phyloP scores from a whole-genome alignment of 768 basidiomycete genomes.

The Auricularia cornea region DNA sequence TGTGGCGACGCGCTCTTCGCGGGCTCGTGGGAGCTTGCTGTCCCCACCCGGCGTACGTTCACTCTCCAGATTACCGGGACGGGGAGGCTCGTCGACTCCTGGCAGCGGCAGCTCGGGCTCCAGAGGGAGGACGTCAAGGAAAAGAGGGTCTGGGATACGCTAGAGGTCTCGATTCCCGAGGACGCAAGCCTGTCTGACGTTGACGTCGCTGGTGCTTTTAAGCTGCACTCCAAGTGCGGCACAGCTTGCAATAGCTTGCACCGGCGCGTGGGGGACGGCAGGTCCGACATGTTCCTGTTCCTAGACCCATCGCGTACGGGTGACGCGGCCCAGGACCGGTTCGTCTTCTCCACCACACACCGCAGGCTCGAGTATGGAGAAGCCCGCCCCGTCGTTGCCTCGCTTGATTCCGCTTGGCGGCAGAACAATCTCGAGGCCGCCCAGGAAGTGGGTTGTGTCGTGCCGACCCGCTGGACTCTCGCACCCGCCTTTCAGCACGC shows the following conservation, averaged over 20 bases:
- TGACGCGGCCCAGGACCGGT: slow-evolving; percentile 65
- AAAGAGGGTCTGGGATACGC: slow-evolving; percentile 53
- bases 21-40: slow-evolving; percentile 79
- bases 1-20: slow-evolving; percentile 49
- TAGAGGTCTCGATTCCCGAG: slow-evolving; percentile 56
- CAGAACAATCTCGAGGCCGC: slow-evolving; percentile 38
- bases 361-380: slow-evolving; percentile 76
- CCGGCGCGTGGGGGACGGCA: slow-evolving; percentile 42
- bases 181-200: slow-evolving; percentile 48
- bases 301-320: slow-evolving; percentile 74
- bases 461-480: slow-evolving; percentile 56
- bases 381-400: slow-evolving; percentile 66
- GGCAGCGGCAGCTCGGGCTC: slow-evolving; percentile 78
- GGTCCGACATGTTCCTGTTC: slow-evolving; percentile 66
- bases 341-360: slow-evolving; percentile 75
- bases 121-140: slow-evolving; percentile 54
- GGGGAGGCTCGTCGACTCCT: slow-evolving; percentile 69
- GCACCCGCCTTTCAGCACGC: slow-evolving; percentile 38
- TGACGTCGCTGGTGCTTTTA: slow-evolving; percentile 73
- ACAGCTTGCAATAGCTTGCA: slow-evolving; percentile 82
- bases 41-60: slow-evolving; percentile 48
- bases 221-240: slow-evolving; percentile 76
- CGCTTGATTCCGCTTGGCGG: slow-evolving; percentile 69
- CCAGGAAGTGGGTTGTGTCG: slow-evolving; percentile 49
- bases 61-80: slow-evolving; percentile 53